Evolutionary conservation across 2,329 filamentous ascomycete species (phyloP).

Genomic region (Nemania serpens): DNA sequence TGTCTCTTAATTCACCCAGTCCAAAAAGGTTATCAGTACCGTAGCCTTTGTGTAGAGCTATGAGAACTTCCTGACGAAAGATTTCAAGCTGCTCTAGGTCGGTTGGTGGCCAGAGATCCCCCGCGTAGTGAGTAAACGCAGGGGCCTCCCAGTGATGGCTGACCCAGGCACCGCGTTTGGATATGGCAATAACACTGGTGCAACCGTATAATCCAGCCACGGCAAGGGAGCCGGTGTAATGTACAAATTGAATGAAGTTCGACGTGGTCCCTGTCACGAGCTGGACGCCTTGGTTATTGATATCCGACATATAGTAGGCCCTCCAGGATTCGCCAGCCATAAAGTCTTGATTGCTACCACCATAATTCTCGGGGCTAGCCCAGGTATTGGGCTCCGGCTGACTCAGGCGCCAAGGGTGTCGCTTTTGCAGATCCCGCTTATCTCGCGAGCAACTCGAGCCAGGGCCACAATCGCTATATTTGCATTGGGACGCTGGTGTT

Average conservation of each 20-base stretch:
- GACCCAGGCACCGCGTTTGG: constrained; percentile 1
- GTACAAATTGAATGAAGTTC: not conserved
- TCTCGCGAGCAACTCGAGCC: not conserved
- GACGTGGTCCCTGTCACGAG: not conserved
- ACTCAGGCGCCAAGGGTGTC: not conserved
- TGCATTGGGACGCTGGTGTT: not conserved
- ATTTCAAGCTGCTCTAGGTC: not conserved
- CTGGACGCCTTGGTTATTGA: not conserved
- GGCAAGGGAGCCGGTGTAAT: not conserved
- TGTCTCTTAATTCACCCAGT: not conserved
- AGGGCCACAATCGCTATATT: not conserved
- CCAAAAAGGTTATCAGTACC: not conserved
- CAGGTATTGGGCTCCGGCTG: not conserved
- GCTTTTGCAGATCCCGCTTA: not conserved
- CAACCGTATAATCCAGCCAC: constrained; percentile 1
- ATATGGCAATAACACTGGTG: constrained; percentile 1
- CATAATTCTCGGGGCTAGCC: constrained; percentile 1
- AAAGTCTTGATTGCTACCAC: not conserved
- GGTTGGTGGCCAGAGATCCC: not conserved
- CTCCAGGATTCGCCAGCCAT: constrained; percentile 1
- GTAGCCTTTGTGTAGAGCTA: not conserved
- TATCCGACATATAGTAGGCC: not conserved
- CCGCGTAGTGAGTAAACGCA: not conserved
- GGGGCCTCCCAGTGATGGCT: constrained; percentile 1
- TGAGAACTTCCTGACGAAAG: not conserved